Percentiles rank a stretch among this genome's conserved stretches.
phyloP scores from a whole-genome alignment of 2,329 filamentous ascomycete genomes.

The Orbilia blumenaviensis region DNA sequence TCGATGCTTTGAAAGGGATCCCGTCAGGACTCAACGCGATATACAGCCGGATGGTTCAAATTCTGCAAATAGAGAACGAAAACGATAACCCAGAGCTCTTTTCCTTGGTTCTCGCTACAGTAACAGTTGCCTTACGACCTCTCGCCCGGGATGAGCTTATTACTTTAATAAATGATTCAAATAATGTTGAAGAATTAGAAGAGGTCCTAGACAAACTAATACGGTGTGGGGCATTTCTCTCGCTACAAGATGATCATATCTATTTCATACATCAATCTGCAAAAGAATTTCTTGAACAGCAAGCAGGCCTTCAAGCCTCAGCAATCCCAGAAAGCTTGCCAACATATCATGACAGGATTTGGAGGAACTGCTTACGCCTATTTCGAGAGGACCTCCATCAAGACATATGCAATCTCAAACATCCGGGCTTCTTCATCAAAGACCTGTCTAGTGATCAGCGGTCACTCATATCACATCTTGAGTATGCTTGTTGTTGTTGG shows the following conservation, averaged over 20 bases:
- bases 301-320: neutral
- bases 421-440: neutral
- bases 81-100: too few species aligned
- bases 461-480: neutral
- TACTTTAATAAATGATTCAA: neutral
- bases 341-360: neutral
- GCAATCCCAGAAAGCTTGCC: neutral
- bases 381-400: neutral
- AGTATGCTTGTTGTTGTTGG: slow-evolving; percentile 3
- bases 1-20: neutral
- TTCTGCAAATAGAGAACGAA: slow-evolving; percentile 16
- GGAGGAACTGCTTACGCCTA: neutral
- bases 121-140: neutral
- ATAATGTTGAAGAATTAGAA: too few species aligned
- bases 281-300: slow-evolving; percentile 4
- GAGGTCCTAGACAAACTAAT: neutral
- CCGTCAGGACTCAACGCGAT: neutral
- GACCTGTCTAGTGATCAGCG: neutral
- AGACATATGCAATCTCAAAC: neutral
- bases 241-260: neutral
- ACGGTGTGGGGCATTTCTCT: slow-evolving; percentile 23
- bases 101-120: neutral
- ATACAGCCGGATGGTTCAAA: neutral
- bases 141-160: too few species aligned
- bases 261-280: slow-evolving; percentile 29